Evolutionary conservation across 2,329 filamentous ascomycete genomes (phyloP), one percentile per base, ranked within the genome.

Genomic region (Fusarium concolor): DNA sequence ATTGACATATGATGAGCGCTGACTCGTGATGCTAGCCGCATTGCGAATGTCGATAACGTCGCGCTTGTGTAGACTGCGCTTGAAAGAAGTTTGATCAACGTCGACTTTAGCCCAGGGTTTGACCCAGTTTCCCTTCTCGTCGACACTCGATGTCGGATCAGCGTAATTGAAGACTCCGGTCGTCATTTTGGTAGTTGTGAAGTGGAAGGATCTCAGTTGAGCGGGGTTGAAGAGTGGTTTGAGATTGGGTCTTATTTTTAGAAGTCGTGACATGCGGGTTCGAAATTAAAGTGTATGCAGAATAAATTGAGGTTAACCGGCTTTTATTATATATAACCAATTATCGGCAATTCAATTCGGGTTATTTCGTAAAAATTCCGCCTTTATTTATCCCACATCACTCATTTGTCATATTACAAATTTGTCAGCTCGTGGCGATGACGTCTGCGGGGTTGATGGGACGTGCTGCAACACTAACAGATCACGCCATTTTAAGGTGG

Each of bases 21-120:
- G n/a, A n/a, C n/a, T n/a, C n/a, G n/a, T n/a, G n/a, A n/a, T 66
- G 17, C 29, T 31, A 7, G 56, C 61, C 1, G 72, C 70, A 1
- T 44, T 59, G 11, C 72, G 72, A 10, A 74, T 74, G n/a, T 74
- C 58, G 35, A 61, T 42, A 3, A 74, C 72, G 4, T 65, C 65
- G 3, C 72, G 72, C 29, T 68, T 62, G 9, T 60, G 49, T 6
- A 66, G 67, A 3, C 41, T 73, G 11, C 65, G 72, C 14, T 46
- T n/a, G 3, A 67, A 74, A 0, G 70, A 73, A 9, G 64, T 65
- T 9, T 63, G 44, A 12, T 74, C 69, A 2, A 71, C 60, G 17
- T 74, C 72, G 14, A 74, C 72, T 18, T 74, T 74, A 2, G 64
- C 37, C 72, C 72, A 74, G 0, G 70, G 67, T 37, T 69, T 69